These are phyloP conservation scores for Rhazya stricta DNA, from an alignment of 257 asterid genomes.

Conservation along the genomic window DNA sequence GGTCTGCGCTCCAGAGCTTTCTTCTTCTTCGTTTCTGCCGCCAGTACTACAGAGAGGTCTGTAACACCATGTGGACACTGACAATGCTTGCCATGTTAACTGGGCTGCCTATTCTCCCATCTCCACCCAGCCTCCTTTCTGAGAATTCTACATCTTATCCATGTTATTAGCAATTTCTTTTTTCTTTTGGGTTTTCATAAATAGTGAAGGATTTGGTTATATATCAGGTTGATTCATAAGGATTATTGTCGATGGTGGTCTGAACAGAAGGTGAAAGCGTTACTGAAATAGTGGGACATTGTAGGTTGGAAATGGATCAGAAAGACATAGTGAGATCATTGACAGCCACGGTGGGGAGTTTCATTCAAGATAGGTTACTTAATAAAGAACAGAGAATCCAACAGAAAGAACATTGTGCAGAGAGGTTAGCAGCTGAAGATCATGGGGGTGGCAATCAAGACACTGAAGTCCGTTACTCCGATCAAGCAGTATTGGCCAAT, in stretches of 20 bases:
- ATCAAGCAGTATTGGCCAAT: constrained; percentile 78
- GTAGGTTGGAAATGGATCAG: constrained; percentile 61
- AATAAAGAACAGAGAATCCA: constrained; percentile 45
- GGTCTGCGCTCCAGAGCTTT: neutral
- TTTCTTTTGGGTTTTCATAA: neutral
- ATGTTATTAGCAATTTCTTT: neutral
- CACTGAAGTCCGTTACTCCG: constrained; percentile 58
- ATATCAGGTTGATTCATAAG: neutral
- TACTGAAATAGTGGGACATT: constrained; percentile 38
- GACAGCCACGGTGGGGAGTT: constrained; percentile 41
- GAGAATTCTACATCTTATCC: too few species aligned
- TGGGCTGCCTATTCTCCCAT: neutral
- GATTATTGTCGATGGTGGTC: neutral
- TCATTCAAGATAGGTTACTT: constrained; percentile 53
- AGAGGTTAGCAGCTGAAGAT: constrained; percentile 73
- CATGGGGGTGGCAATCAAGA: constrained; percentile 34
- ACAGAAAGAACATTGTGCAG: constrained; percentile 75
- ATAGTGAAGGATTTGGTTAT: neutral
- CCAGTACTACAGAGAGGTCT: neutral
- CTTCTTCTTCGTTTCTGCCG: neutral
- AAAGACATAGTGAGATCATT: constrained; percentile 49
- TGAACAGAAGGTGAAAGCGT: constrained; percentile 1
- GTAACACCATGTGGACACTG: neutral
- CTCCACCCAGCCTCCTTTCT: neutral
- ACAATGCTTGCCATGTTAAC: neutral